phyloP scores from a whole-genome alignment of 768 basidiomycete genomes.

The Mycena floridula region DNA sequence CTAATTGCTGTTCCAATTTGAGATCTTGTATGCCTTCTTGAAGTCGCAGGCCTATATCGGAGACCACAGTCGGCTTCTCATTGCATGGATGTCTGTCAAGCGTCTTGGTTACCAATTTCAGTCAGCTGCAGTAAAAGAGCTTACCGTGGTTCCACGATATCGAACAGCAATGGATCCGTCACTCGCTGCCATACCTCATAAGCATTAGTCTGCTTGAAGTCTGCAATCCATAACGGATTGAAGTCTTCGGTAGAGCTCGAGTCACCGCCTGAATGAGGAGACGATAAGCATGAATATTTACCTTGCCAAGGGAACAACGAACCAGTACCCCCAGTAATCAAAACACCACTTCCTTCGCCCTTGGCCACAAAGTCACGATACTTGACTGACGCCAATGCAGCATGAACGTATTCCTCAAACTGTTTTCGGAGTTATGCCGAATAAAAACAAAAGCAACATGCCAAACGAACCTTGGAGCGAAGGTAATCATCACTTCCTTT shows the following conservation, averaged over 20 bases:
- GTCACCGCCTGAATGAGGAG: slow-evolving; percentile 29
- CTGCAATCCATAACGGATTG: slow-evolving; percentile 80
- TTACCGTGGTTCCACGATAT: slow-evolving; percentile 90
- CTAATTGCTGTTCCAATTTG: slow-evolving; percentile 89
- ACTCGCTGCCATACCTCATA: slow-evolving; percentile 86
- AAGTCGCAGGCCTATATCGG: slow-evolving; percentile 88
- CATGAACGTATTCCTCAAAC: slow-evolving; percentile 94
- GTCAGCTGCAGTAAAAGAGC: slow-evolving; percentile 11
- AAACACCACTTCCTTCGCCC: slow-evolving; percentile 53
- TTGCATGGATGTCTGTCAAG: slow-evolving; percentile 81
- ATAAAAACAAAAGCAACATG: too few relatives aligned
- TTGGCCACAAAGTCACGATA: slow-evolving; percentile 82
- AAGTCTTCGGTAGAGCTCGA: slow-evolving; percentile 69
- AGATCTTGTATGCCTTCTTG: slow-evolving; percentile 93
- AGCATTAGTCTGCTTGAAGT: slow-evolving; percentile 84
- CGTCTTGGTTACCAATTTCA: not conserved
- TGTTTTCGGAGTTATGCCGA: too few relatives aligned
- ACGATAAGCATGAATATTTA: not conserved
- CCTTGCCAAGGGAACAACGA: slow-evolving; percentile 17
- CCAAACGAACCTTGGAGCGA: too few relatives aligned
- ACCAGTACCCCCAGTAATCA: slow-evolving; percentile 60
- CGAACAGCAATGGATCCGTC: slow-evolving; percentile 91
- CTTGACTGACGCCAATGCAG: slow-evolving; percentile 82
- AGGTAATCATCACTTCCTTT: slow-evolving; percentile 96
- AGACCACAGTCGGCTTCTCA: slow-evolving; percentile 81